These are phyloP conservation scores for Actinomortierella ambigua DNA, from an alignment of 371 early-diverging fungal genomes.

Conservation along the genomic window DNA sequence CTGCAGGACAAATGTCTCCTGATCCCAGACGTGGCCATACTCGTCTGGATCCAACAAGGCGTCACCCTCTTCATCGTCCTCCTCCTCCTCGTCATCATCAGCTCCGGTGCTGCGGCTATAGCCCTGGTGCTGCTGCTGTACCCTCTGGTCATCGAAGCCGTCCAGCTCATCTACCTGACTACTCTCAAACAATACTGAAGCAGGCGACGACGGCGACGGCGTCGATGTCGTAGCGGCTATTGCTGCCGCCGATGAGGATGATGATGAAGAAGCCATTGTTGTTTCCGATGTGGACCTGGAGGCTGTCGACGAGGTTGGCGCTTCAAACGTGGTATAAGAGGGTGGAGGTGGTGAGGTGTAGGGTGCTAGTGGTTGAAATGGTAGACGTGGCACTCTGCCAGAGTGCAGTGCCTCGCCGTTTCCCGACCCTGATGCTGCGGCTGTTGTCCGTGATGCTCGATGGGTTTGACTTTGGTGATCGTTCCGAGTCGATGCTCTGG, in stretches of 20 bases:
- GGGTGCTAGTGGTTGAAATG: background rate
- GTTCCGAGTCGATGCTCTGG: background rate
- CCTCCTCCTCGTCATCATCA: background rate
- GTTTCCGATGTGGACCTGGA: conserved; percentile 11
- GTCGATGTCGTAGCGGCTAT: background rate
- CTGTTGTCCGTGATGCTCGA: background rate
- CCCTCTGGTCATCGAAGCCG: background rate
- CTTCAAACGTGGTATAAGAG: background rate
- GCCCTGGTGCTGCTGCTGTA: background rate
- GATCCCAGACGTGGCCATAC: conserved; percentile 26
- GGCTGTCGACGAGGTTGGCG: conserved; percentile 17
- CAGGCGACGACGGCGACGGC: background rate
- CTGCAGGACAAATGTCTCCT: conserved; percentile 39
- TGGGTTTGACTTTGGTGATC: background rate
- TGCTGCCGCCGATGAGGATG: background rate
- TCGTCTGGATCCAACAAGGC: conserved; percentile 14
- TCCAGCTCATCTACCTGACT: background rate
- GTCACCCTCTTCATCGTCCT: conserved; percentile 19
- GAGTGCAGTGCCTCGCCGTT: too few relatives aligned
- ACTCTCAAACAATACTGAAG: background rate
- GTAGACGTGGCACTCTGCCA: too few relatives aligned
- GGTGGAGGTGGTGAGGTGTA: background rate
- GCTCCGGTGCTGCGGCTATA: conserved; percentile 1
- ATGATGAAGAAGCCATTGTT: conserved; percentile 12
- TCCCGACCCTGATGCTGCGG: background rate